A percentile compares a stretch with the other conserved stretches of the same genome.
phyloP scores from a whole-genome alignment of 2,329 filamentous ascomycete species.

The Fusarium robinianum region DNA sequence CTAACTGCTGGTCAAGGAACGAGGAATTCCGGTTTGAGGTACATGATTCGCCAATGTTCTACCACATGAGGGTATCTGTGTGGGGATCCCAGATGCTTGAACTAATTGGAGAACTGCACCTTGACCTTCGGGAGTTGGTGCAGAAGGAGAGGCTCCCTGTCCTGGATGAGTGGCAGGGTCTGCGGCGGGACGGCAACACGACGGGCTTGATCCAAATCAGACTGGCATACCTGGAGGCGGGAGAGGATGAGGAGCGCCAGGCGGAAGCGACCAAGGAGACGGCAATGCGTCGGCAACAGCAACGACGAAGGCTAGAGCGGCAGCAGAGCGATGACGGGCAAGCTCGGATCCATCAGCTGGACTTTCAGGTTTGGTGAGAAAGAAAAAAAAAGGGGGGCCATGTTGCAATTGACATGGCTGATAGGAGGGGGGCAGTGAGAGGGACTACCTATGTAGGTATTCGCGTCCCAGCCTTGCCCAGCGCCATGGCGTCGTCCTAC shows the following conservation, averaged over 20 bases:
- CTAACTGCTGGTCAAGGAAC: constrained; percentile 31
- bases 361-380: constrained; percentile 35
- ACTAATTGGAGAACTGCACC: constrained; percentile 32
- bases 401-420: not conserved
- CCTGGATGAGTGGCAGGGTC: constrained; percentile 28
- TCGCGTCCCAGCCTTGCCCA: constrained; percentile 9
- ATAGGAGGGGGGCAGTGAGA: constrained; percentile 6
- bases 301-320: constrained; percentile 20
- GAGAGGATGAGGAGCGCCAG: constrained; percentile 29
- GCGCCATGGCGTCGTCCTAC: constrained; percentile 2
- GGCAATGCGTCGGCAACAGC: constrained; percentile 22
- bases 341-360: constrained; percentile 30
- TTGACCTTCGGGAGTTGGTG: constrained; percentile 33
- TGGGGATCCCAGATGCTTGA: constrained; percentile 35
- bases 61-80: constrained; percentile 33
- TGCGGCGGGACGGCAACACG: constrained; percentile 24
- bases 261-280: constrained; percentile 23
- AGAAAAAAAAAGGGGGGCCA: constrained; percentile 1
- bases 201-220: constrained; percentile 27
- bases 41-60: constrained; percentile 35
- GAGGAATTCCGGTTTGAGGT: constrained; percentile 34
- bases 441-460: constrained; percentile 6
- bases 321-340: constrained; percentile 28
- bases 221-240: constrained; percentile 25
- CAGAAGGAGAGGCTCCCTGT: constrained; percentile 24